These are phyloP conservation scores for Chalciporus sp. DNA, from an alignment of 1,284 basidiomycete genomes.

Conservation along the genomic window DNA sequence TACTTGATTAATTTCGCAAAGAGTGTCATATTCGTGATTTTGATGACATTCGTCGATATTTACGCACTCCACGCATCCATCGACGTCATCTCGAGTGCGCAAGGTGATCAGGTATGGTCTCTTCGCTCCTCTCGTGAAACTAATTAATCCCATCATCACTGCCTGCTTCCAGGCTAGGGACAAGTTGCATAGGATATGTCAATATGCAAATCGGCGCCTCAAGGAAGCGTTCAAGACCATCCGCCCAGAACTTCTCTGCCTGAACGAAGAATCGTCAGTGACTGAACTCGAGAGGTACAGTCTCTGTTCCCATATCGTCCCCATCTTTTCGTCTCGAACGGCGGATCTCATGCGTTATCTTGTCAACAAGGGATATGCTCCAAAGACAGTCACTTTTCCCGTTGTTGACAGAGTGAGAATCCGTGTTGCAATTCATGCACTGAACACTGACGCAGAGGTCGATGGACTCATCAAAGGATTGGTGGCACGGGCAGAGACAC, in stretches of 20 bases:
- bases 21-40: conserved; percentile 58
- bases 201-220: too few species aligned
- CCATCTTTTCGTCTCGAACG: conserved; percentile 18
- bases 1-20: conserved; percentile 66
- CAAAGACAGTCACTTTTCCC: conserved; percentile 15
- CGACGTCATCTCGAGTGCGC: conserved; percentile 12
- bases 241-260: neutral
- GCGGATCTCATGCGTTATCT: conserved; percentile 7
- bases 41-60: conserved; percentile 48
- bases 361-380: conserved; percentile 16
- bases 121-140: neutral
- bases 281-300: neutral
- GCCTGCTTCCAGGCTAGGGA: too few species aligned
- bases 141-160: neutral
- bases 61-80: conserved; percentile 41
- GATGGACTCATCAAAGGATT: conserved; percentile 13
- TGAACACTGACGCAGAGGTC: conserved; percentile 22
- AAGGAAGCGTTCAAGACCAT: conserved; percentile 7
- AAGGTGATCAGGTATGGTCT: conserved; percentile 22
- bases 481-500: conserved; percentile 13
- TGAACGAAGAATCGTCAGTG: neutral
- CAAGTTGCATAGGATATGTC: too few species aligned
- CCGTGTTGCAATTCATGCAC: conserved; percentile 21
- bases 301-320: conserved; percentile 22
- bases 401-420: conserved; percentile 13